Evolutionary conservation across 208 protist species (phyloP).

Genomic region (Polymyxa betae): DNA sequence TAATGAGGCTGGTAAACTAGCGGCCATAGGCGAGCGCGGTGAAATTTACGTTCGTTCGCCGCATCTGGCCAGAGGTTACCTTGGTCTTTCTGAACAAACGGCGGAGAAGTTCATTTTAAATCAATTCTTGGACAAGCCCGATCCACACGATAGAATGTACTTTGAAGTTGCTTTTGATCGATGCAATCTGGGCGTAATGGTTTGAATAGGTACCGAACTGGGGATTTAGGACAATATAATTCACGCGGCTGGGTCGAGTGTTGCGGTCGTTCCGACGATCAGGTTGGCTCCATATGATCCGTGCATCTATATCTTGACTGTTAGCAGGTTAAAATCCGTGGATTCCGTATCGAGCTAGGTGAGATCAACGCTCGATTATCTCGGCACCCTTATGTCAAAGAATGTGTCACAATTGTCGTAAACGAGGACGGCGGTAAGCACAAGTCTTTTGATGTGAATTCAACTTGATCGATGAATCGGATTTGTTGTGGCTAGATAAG

Average conservation of each 20-base stretch:
- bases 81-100: neutral
- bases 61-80: neutral
- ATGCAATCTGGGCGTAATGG: neutral
- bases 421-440: constrained; percentile 68
- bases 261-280: neutral
- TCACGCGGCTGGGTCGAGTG: neutral
- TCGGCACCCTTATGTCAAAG: constrained; percentile 69
- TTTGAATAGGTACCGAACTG: neutral
- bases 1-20: neutral
- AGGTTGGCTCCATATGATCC: neutral
- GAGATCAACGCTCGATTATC: constrained; percentile 73
- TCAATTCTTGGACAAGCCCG: neutral
- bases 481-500: neutral
- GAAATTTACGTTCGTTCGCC: neutral
- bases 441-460: neutral
- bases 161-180: neutral
- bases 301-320: neutral
- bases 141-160: neutral
- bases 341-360: constrained; percentile 76
- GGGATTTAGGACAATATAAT: neutral
- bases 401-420: constrained; percentile 71
- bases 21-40: neutral
- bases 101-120: neutral
- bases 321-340: constrained; percentile 73
- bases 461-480: constrained; percentile 59